Conservation (phyloP, 2,329 filamentous ascomycete species). For the Colletotrichum sp. region DNA sequence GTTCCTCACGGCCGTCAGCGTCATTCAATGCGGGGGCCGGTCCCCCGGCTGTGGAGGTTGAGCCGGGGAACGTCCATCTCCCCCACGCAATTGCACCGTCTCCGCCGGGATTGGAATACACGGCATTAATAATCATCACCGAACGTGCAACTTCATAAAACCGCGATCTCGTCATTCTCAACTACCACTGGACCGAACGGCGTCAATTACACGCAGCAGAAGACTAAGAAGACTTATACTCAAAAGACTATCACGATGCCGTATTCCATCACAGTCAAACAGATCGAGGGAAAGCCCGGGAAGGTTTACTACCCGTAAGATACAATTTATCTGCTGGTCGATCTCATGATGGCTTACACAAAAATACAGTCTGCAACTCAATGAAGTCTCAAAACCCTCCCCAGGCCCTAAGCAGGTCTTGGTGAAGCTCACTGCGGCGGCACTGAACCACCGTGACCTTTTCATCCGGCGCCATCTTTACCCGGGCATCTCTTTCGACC, state of each 20-base stretch:
- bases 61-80: not conserved
- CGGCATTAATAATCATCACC: not conserved
- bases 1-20: conserved; percentile 3
- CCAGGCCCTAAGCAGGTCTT: conserved; percentile 74
- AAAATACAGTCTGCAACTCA: conserved; percentile 59
- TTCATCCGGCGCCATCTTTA: conserved; percentile 95
- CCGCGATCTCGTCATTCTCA: not conserved
- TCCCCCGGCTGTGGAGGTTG: conserved; percentile 5
- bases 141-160: not conserved
- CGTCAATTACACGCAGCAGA: not conserved
- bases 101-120: not conserved
- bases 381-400: conserved; percentile 65
- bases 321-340: not conserved
- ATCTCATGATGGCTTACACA: not conserved
- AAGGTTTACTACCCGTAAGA: conserved; percentile 83
- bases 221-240: not conserved
- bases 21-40: conserved; percentile 13
- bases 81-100: not conserved
- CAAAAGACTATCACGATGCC: conserved; percentile 44
- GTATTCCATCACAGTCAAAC: conserved; percentile 65
- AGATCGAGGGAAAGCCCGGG: conserved; percentile 82
- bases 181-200: not conserved
- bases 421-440: conserved; percentile 76
- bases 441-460: conserved; percentile 93
- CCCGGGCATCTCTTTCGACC: conserved; percentile 79